These are phyloP conservation scores for Chytriomyces sp. DNA, from an alignment of 192 early-diverging fungal genomes.

Conservation along the genomic window DNA sequence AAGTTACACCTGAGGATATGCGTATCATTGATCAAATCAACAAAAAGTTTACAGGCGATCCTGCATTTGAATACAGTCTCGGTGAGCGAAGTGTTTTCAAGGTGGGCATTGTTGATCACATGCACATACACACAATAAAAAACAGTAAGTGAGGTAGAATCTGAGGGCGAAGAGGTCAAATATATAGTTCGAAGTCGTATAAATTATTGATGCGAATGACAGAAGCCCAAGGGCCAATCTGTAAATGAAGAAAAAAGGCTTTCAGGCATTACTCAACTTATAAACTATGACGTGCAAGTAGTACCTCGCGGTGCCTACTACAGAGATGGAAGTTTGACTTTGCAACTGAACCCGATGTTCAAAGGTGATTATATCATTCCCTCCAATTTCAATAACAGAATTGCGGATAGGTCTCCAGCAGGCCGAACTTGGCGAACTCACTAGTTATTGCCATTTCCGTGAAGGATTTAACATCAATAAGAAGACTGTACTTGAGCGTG, in stretches of 20 bases:
- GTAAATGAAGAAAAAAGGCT: constrained; percentile 58
- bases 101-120: no score
- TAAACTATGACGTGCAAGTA: constrained; percentile 55
- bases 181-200: no score
- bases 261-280: constrained; percentile 45
- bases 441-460: constrained; percentile 57
- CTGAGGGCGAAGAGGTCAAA: constrained; percentile 34
- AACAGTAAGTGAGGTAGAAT: constrained; percentile 18
- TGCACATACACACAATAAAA: no score
- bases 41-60: constrained; percentile 54
- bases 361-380: constrained; percentile 33
- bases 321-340: constrained; percentile 42
- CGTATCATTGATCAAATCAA: constrained; percentile 38
- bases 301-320: constrained; percentile 59
- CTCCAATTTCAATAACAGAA: neutral
- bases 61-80: constrained; percentile 48
- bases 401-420: constrained; percentile 42
- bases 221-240: constrained; percentile 27
- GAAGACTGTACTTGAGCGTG: constrained; percentile 47
- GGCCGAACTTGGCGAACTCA: constrained; percentile 46
- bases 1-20: constrained; percentile 47
- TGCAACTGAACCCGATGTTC: constrained; percentile 48
- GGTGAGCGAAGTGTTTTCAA: constrained; percentile 24
- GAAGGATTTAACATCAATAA: constrained; percentile 57
- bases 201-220: neutral